These are phyloP conservation scores for Cryptosporidium sp. DNA, from an alignment of 169 alveolate species.

Conservation along the genomic window DNA sequence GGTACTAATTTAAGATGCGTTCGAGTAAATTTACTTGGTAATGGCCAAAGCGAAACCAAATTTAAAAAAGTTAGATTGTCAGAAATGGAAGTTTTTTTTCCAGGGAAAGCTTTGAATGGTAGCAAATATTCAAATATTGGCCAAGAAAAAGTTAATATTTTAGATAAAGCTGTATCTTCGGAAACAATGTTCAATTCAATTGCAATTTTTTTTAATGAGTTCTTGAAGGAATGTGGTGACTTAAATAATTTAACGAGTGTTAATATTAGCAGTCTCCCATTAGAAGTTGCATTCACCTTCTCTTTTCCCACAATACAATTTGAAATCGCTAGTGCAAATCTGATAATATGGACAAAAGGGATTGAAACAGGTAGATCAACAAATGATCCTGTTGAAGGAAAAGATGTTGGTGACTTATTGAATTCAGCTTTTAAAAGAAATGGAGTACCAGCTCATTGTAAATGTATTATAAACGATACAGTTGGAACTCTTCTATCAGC, in stretches of 20 bases:
- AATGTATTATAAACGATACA: conserved; percentile 88
- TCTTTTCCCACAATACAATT: conserved; percentile 69
- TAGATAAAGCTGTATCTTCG: conserved; percentile 26
- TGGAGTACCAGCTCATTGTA: conserved; percentile 83
- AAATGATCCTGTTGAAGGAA: conserved; percentile 89
- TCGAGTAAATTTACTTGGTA: conserved; percentile 84
- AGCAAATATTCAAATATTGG: background rate
- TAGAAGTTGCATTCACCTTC: conserved; percentile 63
- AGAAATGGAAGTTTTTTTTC: conserved; percentile 2
- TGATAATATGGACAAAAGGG: conserved; percentile 92
- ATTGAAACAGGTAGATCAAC: conserved; percentile 92
- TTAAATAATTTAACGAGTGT: background rate
- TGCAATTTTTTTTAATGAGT: conserved; percentile 34
- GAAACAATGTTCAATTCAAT: conserved; percentile 66
- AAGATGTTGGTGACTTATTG: conserved; percentile 88
- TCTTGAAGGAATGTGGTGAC: conserved; percentile 51
- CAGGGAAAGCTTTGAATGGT: background rate
- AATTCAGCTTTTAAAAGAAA: conserved; percentile 86
- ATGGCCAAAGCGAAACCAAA: conserved; percentile 61
- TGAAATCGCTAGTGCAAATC: conserved; percentile 74
- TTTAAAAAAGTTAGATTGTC: conserved; percentile 37
- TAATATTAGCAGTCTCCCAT: background rate
- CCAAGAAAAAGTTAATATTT: background rate
- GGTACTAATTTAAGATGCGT: conserved; percentile 90
- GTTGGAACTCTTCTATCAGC: conserved; percentile 90